These are phyloP conservation scores for Kwoniella europaea DNA, from an alignment of 768 basidiomycete genomes.

Conservation along the genomic window DNA sequence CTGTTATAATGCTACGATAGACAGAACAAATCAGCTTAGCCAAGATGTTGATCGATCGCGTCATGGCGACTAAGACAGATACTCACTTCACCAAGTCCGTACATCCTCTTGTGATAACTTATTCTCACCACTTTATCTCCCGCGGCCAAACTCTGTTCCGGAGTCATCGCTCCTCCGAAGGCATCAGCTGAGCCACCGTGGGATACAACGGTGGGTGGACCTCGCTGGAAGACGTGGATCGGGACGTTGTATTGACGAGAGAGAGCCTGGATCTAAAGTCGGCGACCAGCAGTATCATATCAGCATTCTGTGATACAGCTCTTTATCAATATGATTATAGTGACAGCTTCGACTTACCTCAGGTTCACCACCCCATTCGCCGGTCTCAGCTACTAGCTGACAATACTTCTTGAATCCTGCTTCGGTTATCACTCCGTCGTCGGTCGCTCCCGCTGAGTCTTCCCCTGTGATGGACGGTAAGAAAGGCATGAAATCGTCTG, in stretches of 20 bases:
- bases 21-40: background rate
- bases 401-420: slow-evolving; percentile 73
- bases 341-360: slow-evolving; percentile 62
- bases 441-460: slow-evolving; percentile 68
- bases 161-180: slow-evolving; percentile 51
- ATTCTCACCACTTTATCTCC: slow-evolving; percentile 66
- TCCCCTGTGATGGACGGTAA: slow-evolving; percentile 73
- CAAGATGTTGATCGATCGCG: background rate
- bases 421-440: slow-evolving; percentile 73
- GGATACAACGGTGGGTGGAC: slow-evolving; percentile 78
- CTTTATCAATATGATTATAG: background rate
- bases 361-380: slow-evolving; percentile 96
- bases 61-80: background rate
- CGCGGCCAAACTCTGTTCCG: slow-evolving; percentile 54
- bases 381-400: slow-evolving; percentile 74
- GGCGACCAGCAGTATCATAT: background rate
- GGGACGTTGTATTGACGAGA: slow-evolving; percentile 78
- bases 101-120: slow-evolving; percentile 92
- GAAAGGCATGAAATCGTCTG: slow-evolving; percentile 91
- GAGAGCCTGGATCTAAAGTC: slow-evolving; percentile 73
- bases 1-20: slow-evolving; percentile 36
- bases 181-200: slow-evolving; percentile 67
- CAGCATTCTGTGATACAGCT: background rate
- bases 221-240: slow-evolving; percentile 88
- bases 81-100: slow-evolving; percentile 91